Percentiles rank a stretch among this genome's conserved stretches.
These are phyloP conservation scores for Drechslera avenae DNA, from an alignment of 2,329 filamentous ascomycete species.

Conservation along the genomic window DNA sequence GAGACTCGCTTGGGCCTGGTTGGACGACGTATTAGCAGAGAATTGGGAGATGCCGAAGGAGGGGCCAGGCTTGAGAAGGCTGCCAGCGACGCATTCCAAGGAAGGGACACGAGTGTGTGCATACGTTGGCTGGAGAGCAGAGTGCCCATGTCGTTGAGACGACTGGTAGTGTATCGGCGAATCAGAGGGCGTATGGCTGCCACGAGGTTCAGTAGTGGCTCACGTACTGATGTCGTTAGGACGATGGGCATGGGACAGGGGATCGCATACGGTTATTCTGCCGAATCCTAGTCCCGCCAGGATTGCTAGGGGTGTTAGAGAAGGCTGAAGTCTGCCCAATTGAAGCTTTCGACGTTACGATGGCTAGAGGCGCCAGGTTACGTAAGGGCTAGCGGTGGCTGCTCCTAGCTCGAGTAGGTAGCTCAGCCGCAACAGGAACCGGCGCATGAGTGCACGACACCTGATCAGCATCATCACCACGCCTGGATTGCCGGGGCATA, in stretches of 20 bases:
- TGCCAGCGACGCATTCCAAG: conserved; percentile 33
- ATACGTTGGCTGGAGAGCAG: conserved; percentile 35
- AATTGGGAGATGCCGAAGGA: conserved; percentile 32
- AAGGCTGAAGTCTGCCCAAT: conserved; percentile 18
- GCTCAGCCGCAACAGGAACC: conserved; percentile 10
- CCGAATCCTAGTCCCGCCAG: conserved; percentile 13
- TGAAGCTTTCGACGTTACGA: conserved; percentile 10
- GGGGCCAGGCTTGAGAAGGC: conserved; percentile 29
- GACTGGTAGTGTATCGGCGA: conserved; percentile 26
- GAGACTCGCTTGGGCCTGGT: conserved; percentile 35
- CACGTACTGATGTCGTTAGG: conserved; percentile 18
- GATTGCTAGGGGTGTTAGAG: conserved; percentile 6
- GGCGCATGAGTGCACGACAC: conserved; percentile 1
- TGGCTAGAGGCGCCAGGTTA: conserved; percentile 13
- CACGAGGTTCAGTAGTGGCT: conserved; percentile 23
- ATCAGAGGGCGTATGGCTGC: conserved; percentile 27
- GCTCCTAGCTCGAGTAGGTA: conserved; percentile 15
- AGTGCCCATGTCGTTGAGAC: conserved; percentile 37
- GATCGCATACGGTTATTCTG: conserved; percentile 21
- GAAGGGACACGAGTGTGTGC: conserved; percentile 44
- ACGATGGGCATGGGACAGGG: conserved; percentile 9
- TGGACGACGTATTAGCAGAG: conserved; percentile 30
- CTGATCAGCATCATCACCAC: conserved; percentile 1
- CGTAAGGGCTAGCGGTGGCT: conserved; percentile 13
- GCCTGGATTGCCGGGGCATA: conserved; percentile 4